These are phyloP conservation scores for Saussurea involucrata DNA, from an alignment of 129 eudicot species.

Conservation along the genomic window DNA sequence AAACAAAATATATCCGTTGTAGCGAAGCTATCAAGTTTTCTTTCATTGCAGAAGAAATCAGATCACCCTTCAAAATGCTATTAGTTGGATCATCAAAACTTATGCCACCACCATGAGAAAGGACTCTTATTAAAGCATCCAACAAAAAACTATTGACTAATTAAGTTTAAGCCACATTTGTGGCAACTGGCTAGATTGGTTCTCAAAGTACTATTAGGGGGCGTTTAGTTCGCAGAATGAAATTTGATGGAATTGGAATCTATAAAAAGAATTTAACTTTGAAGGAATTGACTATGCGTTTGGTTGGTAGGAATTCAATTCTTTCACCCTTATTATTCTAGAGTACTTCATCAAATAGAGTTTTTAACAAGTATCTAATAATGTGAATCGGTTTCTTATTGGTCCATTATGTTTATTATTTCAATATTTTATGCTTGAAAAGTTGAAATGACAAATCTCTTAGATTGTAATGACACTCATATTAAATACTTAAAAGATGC, in stretches of 20 bases:
- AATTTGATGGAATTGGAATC: too few relatives aligned
- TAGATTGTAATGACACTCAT: neutral
- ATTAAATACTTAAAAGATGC: neutral
- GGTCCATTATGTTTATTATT: too few relatives aligned
- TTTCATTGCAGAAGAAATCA: conserved; percentile 3
- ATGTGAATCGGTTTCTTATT: too few relatives aligned
- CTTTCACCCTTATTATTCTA: too few relatives aligned
- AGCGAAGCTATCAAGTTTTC: conserved; percentile 50
- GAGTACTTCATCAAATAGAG: neutral
- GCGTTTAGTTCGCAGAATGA: too few relatives aligned
- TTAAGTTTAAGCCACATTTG: neutral
- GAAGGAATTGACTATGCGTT: too few relatives aligned
- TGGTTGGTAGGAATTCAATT: too few relatives aligned
- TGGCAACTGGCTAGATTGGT: neutral
- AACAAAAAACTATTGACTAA: neutral
- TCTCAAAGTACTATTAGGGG: neutral
- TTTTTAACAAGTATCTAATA: neutral
- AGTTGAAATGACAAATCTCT: too few relatives aligned
- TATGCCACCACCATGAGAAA: conserved; percentile 8
- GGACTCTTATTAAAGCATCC: neutral
- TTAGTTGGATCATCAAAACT: conserved; percentile 6
- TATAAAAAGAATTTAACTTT: too few relatives aligned
- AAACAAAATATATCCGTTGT: conserved; percentile 33
- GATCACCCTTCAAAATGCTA: neutral
- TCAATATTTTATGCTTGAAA: neutral